Conservation (phyloP, 768 basidiomycete genomes). For the Tubosaeta brunneosetosa region DNA sequence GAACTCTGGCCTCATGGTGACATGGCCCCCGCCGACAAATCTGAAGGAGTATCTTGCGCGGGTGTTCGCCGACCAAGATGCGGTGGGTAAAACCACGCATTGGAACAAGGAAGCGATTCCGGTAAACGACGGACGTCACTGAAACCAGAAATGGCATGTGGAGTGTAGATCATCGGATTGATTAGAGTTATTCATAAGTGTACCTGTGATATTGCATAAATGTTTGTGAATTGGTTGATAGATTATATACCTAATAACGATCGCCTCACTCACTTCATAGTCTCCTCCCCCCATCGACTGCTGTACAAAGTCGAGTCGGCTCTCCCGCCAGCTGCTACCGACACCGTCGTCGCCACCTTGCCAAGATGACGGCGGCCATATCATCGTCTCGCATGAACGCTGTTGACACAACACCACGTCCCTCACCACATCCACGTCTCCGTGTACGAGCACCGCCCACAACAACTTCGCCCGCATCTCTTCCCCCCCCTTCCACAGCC, state of each 20-base stretch:
- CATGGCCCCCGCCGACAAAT: constrained; percentile 47
- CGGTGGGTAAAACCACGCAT: neutral
- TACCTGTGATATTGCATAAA: neutral
- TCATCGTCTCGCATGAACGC: constrained; percentile 27
- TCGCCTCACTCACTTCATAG: constrained; percentile 9
- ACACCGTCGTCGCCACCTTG: constrained; percentile 19
- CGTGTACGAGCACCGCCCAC: constrained; percentile 48
- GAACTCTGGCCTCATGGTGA: constrained; percentile 65
- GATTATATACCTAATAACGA: constrained; percentile 2
- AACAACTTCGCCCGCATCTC: constrained; percentile 42
- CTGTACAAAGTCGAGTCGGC: constrained; percentile 15
- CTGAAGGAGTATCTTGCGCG: constrained; percentile 3
- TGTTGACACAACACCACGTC: constrained; percentile 61
- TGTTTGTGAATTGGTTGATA: too few relatives aligned
- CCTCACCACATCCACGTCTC: constrained; percentile 40
- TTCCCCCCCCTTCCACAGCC: neutral
- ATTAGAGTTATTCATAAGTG: neutral
- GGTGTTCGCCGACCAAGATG: constrained; percentile 2
- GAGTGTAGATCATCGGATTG: neutral
- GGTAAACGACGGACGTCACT: neutral
- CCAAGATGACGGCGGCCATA: constrained; percentile 53
- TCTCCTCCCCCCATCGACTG: constrained; percentile 4
- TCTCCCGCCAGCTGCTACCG: constrained; percentile 9
- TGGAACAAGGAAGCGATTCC: too few relatives aligned
- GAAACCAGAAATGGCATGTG: neutral